Conservation (phyloP, 768 basidiomycete genomes). For the Termitomyces sp. region DNA sequence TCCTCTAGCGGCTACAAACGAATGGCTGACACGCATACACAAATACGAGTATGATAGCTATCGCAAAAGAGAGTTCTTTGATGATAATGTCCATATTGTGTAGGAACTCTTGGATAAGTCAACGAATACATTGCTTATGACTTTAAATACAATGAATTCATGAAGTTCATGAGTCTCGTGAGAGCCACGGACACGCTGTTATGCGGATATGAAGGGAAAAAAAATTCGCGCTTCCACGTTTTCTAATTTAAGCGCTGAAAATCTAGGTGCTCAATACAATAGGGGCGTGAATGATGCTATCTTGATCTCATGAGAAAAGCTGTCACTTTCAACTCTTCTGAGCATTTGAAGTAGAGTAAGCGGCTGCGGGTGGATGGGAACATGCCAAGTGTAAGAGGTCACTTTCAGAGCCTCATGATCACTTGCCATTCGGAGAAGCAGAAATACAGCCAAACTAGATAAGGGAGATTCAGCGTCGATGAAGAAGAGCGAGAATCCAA, state of each 20-base stretch:
- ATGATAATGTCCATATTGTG: conserved; percentile 1
- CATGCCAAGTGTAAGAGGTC: not conserved
- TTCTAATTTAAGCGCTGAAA: not conserved
- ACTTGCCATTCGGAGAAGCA: too few species aligned
- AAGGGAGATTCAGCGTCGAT: too few species aligned
- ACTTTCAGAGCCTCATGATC: not conserved
- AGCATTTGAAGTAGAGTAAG: not conserved
- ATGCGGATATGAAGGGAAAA: not conserved
- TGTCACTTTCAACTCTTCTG: not conserved
- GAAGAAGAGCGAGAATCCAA: too few species aligned
- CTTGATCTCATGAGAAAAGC: not conserved
- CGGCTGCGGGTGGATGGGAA: too few species aligned
- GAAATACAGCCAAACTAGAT: not conserved
- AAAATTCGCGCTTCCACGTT: not conserved
- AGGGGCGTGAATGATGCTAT: not conserved
- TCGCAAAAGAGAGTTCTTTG: not conserved
- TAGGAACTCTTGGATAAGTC: not conserved
- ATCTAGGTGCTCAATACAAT: not conserved
- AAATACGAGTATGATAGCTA: not conserved
- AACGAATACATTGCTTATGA: not conserved
- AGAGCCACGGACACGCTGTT: not conserved
- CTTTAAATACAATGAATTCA: not conserved
- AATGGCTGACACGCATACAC: not conserved
- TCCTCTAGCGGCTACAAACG: not conserved
- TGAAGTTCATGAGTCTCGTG: not conserved